These are phyloP conservation scores for Spergularia azorica DNA, from an alignment of 179 eudicot species.

Conservation along the genomic window DNA sequence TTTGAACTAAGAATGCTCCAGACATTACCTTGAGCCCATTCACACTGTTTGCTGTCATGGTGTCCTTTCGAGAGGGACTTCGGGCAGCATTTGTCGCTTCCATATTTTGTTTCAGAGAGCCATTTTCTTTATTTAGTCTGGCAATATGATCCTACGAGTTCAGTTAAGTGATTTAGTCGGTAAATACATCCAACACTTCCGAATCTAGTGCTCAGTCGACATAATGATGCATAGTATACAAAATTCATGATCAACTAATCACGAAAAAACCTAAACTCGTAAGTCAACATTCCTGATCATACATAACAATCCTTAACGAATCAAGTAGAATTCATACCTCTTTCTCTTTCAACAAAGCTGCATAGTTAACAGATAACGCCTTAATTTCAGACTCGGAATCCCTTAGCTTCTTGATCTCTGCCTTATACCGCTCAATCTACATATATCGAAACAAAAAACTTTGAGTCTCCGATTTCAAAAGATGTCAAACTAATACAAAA, in stretches of 20 bases:
- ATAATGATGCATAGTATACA: neutral
- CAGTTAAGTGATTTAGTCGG: constrained; percentile 7
- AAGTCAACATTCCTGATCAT: neutral
- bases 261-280: neutral
- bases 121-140: constrained; percentile 71
- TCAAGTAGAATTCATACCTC: constrained; percentile 51
- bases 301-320: neutral
- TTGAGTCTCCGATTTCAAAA: neutral
- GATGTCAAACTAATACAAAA: neutral
- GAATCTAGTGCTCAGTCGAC: too few relatives aligned
- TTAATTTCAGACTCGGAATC: constrained; percentile 89
- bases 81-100: constrained; percentile 48
- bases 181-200: too few relatives aligned
- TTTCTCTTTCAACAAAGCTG: constrained; percentile 89
- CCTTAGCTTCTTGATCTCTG: constrained; percentile 82
- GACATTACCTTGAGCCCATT: constrained; percentile 55
- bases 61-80: constrained; percentile 50
- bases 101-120: constrained; percentile 61
- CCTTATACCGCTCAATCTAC: constrained; percentile 76
- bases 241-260: neutral
- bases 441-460: neutral
- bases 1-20: neutral
- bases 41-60: constrained; percentile 40
- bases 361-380: constrained; percentile 93
- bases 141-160: constrained; percentile 64